Conservation (phyloP, 352 stramenopile genomes). For the Thraustochytrium sp. region DNA sequence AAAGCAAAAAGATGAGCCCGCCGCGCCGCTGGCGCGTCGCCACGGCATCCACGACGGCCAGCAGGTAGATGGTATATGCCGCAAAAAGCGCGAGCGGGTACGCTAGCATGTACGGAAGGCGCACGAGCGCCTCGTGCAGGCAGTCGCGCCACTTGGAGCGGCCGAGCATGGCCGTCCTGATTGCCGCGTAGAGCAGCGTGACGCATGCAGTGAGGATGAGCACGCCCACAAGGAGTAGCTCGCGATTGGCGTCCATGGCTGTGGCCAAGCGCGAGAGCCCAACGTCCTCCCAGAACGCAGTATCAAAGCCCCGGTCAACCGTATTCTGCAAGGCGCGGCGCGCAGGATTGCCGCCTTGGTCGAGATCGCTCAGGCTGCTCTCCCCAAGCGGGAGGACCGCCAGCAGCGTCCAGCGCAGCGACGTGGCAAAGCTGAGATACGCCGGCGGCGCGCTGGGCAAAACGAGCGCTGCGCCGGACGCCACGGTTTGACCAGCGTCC, state of each 20-base stretch:
- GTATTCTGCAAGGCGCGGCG: not conserved
- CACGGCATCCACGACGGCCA: not conserved
- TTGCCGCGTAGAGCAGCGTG: not conserved
- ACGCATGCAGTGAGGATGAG: not conserved
- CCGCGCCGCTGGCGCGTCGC: not conserved
- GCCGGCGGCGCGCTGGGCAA: too few species aligned
- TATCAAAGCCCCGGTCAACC: not conserved
- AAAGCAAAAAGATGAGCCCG: not conserved
- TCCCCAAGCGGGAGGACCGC: too few species aligned
- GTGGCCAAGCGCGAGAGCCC: not conserved
- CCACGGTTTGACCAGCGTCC: too few species aligned
- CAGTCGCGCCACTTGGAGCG: not conserved
- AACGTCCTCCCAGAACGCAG: not conserved
- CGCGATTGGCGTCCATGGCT: not conserved
- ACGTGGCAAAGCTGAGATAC: too few species aligned
- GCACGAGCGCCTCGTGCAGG: not conserved
- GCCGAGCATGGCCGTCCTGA: not conserved
- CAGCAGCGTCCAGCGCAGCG: too few species aligned
- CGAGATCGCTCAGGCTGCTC: too few species aligned
- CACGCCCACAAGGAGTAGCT: not conserved
- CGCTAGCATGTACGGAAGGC: not conserved
- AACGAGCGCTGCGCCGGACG: too few species aligned
- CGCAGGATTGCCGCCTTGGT: not conserved
- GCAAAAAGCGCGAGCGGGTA: not conserved
- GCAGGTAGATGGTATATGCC: not conserved